Conservation (phyloP, 2,329 filamentous ascomycete genomes). For the Arachnopeziza araneosa region DNA sequence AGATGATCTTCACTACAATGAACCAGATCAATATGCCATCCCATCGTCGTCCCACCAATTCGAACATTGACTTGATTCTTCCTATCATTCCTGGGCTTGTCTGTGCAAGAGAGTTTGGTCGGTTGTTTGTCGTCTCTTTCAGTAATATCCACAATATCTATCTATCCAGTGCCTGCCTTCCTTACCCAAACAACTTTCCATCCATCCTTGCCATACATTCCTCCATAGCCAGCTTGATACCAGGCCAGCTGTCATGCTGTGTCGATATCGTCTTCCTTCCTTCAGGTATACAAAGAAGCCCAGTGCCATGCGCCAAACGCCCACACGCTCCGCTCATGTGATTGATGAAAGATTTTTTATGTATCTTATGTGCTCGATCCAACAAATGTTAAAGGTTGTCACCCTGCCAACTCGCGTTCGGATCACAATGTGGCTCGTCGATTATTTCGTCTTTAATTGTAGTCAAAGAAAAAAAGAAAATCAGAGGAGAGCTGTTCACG, state of each 20-base stretch:
- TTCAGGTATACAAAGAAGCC: background rate
- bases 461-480: background rate
- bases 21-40: too few relatives aligned
- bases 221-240: background rate
- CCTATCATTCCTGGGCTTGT: too few relatives aligned
- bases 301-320: background rate
- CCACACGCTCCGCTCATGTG: background rate
- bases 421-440: background rate
- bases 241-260: background rate
- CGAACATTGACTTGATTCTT: too few relatives aligned
- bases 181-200: background rate
- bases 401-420: background rate
- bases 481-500: constrained; percentile 8
- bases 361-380: background rate
- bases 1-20: too few relatives aligned
- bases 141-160: background rate
- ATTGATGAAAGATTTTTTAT: background rate
- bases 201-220: background rate
- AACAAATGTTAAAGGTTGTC: background rate
- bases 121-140: too few relatives aligned
- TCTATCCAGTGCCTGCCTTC: background rate
- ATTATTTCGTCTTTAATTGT: background rate
- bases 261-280: background rate
- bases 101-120: too few relatives aligned
- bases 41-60: too few relatives aligned